Conservation (phyloP, 129 eudicot species). For the Rutidosis leptorrhynchoides region DNA sequence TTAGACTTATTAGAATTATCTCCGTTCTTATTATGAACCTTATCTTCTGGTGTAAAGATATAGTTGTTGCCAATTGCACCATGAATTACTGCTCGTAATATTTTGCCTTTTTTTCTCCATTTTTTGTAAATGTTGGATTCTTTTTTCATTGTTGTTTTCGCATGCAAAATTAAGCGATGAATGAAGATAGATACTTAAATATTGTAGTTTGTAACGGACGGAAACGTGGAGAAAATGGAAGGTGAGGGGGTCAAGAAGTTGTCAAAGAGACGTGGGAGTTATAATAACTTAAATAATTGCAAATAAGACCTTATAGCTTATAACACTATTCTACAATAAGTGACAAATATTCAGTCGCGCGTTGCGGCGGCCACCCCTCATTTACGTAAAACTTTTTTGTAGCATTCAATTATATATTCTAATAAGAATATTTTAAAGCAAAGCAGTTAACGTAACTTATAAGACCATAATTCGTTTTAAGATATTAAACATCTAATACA, state of each 20-base stretch:
- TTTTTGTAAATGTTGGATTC: constrained; percentile 18
- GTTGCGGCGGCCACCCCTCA: too few species aligned
- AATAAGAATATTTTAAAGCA: too few species aligned
- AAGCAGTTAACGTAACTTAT: too few species aligned
- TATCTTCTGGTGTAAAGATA: background rate
- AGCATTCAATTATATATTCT: too few species aligned
- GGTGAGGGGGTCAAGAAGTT: constrained; percentile 3
- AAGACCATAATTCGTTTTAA: too few species aligned
- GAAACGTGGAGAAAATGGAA: constrained; percentile 18
- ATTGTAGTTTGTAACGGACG: background rate
- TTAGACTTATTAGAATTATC: constrained; percentile 7
- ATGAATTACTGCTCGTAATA: constrained; percentile 26
- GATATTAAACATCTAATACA: too few species aligned
- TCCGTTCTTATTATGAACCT: constrained; percentile 15
- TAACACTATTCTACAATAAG: too few species aligned
- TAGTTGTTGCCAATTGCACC: constrained; percentile 7
- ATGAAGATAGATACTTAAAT: background rate
- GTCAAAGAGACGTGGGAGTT: constrained; percentile 18
- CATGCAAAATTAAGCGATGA: background rate
- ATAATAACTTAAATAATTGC: background rate
- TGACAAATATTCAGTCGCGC: too few species aligned
- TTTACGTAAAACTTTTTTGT: too few species aligned
- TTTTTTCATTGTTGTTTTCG: constrained; percentile 14
- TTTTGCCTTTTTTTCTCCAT: constrained; percentile 16
- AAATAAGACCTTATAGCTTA: background rate